Evolutionary conservation across 768 basidiomycete species (phyloP).

Genomic region (Lyophyllum decastes): DNA sequence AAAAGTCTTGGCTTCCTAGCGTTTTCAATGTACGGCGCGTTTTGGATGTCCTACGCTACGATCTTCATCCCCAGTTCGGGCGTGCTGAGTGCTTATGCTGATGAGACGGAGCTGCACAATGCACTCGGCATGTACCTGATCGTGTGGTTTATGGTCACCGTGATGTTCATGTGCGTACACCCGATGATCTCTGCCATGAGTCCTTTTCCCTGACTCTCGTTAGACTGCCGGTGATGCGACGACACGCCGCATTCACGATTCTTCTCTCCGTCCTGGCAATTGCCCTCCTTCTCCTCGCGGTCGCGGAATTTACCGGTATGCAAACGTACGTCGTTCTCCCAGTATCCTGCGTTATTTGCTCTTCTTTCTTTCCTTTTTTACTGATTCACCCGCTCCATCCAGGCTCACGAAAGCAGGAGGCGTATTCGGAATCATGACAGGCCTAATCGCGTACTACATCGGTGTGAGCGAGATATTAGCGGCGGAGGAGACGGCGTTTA

Average conservation of each 20-base stretch:
- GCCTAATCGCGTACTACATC: slow-evolving; percentile 33
- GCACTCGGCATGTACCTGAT: slow-evolving; percentile 72
- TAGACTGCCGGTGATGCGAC: slow-evolving; percentile 26
- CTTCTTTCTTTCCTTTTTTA: neutral
- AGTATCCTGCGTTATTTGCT: neutral
- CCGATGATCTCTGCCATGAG: neutral
- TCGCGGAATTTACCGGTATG: slow-evolving; percentile 20
- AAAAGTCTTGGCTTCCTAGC: slow-evolving; percentile 49
- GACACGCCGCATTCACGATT: slow-evolving; percentile 25
- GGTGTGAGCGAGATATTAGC: slow-evolving; percentile 30
- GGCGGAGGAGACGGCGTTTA: slow-evolving; percentile 27
- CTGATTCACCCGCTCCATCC: too few relatives aligned
- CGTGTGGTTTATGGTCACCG: slow-evolving; percentile 67
- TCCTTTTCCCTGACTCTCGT: neutral
- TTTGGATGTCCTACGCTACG: slow-evolving; percentile 79
- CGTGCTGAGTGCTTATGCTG: slow-evolving; percentile 49
- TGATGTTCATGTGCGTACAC: slow-evolving; percentile 56
- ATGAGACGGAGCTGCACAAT: slow-evolving; percentile 40
- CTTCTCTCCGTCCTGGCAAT: slow-evolving; percentile 26
- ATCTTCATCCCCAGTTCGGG: slow-evolving; percentile 71
- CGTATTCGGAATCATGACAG: slow-evolving; percentile 31
- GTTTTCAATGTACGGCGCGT: slow-evolving; percentile 73
- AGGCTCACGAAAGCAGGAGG: slow-evolving; percentile 27
- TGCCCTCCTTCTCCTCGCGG: slow-evolving; percentile 28
- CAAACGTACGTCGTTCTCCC: slow-evolving; percentile 11